Evolutionary conservation across 2,329 filamentous ascomycete species (phyloP), one percentile per base, ranked within the genome.

Genomic region (Zymoseptoria ardabiliae): DNA sequence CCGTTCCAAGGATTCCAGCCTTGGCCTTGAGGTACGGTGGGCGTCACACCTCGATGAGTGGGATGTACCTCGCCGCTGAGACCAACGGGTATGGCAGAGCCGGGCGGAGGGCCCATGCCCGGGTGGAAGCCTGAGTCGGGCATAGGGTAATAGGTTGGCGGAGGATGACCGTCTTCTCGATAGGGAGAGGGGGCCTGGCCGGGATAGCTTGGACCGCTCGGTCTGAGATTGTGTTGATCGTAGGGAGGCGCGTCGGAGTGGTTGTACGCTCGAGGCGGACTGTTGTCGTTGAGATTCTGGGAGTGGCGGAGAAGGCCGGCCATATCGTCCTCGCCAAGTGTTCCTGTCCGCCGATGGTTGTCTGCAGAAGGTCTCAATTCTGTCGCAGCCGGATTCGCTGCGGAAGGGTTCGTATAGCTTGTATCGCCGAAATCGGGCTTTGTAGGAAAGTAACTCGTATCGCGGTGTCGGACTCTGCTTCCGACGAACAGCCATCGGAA

Each of bases 401-500:
- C 66, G 2, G 59, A 52, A 11, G 66, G 66, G 8, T 65, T 66
- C 19, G 23, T 55, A 35, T 70, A 70, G 2, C 56, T 59, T 9
- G 62, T 65, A 17, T 55, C 51, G 28, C 55, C 61, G 30, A 58
- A 58, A 11, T 53, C 55, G 20, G 63, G 50, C 50, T 68, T 68
- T 21, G 59, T 53, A 10, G 66, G 56, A 48, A 68, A 65, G 59
- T 80, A 80, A 22, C 73, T 76, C 4, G 68, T 58, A 61, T 80
- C 78, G 6, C 71, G 60, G 58, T 74, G 70, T 41, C 88, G 82
- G 62, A 78, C 74, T 71, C 84, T 87, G 57, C 84, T 81, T 50
- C 90, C 90, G 17, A 90, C 84, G 63, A 92, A 87, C 20, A 95
- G 77, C 91, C 91, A 96, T 66, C 88, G 83, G 67, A 90, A 82